Base-by-base conservation (phyloP, 78 protist genomes). In the Speleostelium caveatum region DNA sequence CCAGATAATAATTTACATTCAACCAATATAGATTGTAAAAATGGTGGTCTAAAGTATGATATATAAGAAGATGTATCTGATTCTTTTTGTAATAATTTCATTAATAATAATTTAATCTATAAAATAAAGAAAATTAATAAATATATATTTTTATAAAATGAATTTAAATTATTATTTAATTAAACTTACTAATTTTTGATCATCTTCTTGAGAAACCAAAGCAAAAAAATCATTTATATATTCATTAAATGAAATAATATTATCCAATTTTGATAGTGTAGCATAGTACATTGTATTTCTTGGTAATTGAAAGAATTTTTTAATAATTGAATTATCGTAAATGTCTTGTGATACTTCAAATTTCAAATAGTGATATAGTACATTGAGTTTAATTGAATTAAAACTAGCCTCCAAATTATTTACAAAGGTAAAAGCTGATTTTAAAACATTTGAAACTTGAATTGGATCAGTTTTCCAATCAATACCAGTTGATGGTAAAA, bases 141-240 rank as follows among this genome's bases (percentile, higher is more conserved):
- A 45, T 45, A 45, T 45, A 45, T 45, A 45, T 45, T 45, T 28
- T 14, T 53, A 45, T 17, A 19, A 21, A 19, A 49, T 45, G 2
- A 39, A 38, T 35, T 8, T 63, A 38, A 19, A 3, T 3, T 35
- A 12, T 32, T 3, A 38, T 24, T 63, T n/a, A 12, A 49, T 10
- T 24, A 51, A 24, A 68, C 75, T 51, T 74, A 74, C 83, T n/a
- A 83, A 60, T n/a, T 71, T 53, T 45, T 83, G 79, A 59, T 83
- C 91, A 28, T 69, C 79, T 5, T 38, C 62, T 42, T 53, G 32
- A 35, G 73, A 28, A 17, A 83, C 77, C 19, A 45, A 16, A 28
- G 75, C 28, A 41, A 69, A 38, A 14, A n/a, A 17, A 16, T 41
- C 38, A 3, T 2, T 35, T 19, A 67, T n/a, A 22, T 45, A 2